phyloP scores from a whole-genome alignment of 306 rosid genomes.

The Quercus gilva region DNA sequence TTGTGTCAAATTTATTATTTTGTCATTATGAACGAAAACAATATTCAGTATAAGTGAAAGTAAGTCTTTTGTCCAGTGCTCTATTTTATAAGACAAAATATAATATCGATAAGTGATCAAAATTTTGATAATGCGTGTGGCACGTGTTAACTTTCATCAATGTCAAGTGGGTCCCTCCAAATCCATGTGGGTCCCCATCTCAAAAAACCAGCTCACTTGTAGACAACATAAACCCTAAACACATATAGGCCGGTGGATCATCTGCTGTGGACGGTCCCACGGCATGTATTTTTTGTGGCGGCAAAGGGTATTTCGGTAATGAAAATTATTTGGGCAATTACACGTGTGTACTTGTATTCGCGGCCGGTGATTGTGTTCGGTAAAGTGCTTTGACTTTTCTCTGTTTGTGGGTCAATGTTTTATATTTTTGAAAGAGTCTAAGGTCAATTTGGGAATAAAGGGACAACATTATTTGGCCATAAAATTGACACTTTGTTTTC shows the following conservation, averaged over 20 bases:
- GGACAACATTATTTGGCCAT: too few species aligned
- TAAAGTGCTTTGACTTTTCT: not conserved
- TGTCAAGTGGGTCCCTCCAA: not conserved
- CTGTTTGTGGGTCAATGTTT: not conserved
- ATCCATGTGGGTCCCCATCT: not conserved
- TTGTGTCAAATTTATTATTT: too few species aligned
- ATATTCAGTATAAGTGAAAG: too few species aligned
- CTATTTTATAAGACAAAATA: too few species aligned
- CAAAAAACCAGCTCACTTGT: not conserved
- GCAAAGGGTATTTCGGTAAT: not conserved
- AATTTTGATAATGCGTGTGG: too few species aligned
- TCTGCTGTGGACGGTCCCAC: not conserved
- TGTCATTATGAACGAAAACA: too few species aligned
- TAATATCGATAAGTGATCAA: too few species aligned
- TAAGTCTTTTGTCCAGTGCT: too few species aligned
- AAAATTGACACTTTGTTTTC: too few species aligned
- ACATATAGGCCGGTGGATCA: conserved; percentile 1
- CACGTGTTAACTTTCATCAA: not conserved
- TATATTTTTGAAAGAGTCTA: not conserved
- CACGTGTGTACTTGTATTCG: not conserved
- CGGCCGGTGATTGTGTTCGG: conserved; percentile 11
- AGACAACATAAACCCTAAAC: not conserved
- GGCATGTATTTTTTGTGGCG: not conserved
- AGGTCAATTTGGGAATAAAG: not conserved
- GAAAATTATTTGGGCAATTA: not conserved